Percentiles rank a stretch among this genome's conserved stretches.
Conservation (phyloP, 2,329 filamentous ascomycete genomes). For the Xylariaceae sp. region DNA sequence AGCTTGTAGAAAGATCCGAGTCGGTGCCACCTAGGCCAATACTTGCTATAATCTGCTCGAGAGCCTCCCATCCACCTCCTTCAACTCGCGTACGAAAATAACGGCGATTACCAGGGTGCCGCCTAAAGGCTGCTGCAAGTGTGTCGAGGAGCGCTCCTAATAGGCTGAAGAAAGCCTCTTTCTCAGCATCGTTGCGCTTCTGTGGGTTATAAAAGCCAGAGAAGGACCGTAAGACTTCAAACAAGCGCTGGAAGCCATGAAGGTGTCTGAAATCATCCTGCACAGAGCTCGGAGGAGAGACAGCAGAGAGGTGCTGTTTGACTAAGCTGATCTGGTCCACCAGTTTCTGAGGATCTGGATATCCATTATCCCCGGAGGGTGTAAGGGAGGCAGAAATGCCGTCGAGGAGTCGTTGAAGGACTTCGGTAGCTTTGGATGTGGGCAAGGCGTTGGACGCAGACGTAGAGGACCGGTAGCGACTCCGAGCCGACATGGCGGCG, state of each 20-base stretch:
- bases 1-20: conserved; percentile 70
- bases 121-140: conserved; percentile 75
- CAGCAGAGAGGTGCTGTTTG: conserved; percentile 65
- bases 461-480: conserved; percentile 70
- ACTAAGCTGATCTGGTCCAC: conserved; percentile 68
- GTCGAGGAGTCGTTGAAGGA: conserved; percentile 63
- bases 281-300: conserved; percentile 53
- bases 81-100: conserved; percentile 83
- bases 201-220: conserved; percentile 78
- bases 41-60: conserved; percentile 75
- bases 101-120: conserved; percentile 83
- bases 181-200: conserved; percentile 67
- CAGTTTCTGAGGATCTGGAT: conserved; percentile 57
- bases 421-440: conserved; percentile 66
- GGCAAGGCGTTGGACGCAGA: conserved; percentile 62
- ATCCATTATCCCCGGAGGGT: conserved; percentile 46
- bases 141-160: conserved; percentile 76
- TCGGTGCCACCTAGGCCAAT: conserved; percentile 70
- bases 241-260: conserved; percentile 76
- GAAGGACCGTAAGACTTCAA: conserved; percentile 72
- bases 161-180: conserved; percentile 69
- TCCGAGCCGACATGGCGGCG: conserved; percentile 57
- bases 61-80: conserved; percentile 77
- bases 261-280: conserved; percentile 87
- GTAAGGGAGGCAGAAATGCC: conserved; percentile 48